Conservation (phyloP, 2,329 filamentous ascomycete species). For the Monosporascus ibericus region DNA sequence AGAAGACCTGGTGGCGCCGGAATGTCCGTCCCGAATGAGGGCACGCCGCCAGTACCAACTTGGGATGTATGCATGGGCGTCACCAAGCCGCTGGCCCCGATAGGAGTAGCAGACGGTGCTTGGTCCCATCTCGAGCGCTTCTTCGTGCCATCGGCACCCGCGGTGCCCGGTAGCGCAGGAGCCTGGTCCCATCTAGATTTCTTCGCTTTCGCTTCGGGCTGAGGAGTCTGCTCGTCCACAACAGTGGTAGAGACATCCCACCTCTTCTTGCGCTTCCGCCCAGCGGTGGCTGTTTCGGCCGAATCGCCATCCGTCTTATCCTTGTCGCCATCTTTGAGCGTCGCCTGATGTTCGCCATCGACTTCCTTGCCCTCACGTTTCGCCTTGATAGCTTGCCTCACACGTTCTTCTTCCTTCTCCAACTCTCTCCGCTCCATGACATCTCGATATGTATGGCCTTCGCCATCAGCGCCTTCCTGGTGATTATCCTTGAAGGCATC, state of each 20-base stretch:
- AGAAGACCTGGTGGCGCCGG: conserved; percentile 72
- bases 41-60: conserved; percentile 41
- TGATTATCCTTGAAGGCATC: conserved; percentile 78
- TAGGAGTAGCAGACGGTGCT: conserved; percentile 73
- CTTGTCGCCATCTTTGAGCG: conserved; percentile 67
- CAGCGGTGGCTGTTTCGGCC: conserved; percentile 54
- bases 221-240: conserved; percentile 42
- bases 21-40: conserved; percentile 77
- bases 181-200: conserved; percentile 86
- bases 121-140: conserved; percentile 89
- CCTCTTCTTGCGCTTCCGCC: conserved; percentile 84
- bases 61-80: conserved; percentile 73
- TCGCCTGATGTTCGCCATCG: conserved; percentile 61
- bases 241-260: conserved; percentile 74
- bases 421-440: conserved; percentile 87
- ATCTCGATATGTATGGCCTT: conserved; percentile 79
- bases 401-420: conserved; percentile 87
- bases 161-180: conserved; percentile 49
- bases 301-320: conserved; percentile 67
- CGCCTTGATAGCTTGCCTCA: conserved; percentile 73
- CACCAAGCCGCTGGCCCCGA: conserved; percentile 66
- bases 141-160: conserved; percentile 54
- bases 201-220: conserved; percentile 58
- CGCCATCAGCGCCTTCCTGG: conserved; percentile 58
- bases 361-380: conserved; percentile 55